Evolutionary conservation across 805 yeast genomes (phyloP).

Genomic region (Yamadazyma akitaensis): DNA sequence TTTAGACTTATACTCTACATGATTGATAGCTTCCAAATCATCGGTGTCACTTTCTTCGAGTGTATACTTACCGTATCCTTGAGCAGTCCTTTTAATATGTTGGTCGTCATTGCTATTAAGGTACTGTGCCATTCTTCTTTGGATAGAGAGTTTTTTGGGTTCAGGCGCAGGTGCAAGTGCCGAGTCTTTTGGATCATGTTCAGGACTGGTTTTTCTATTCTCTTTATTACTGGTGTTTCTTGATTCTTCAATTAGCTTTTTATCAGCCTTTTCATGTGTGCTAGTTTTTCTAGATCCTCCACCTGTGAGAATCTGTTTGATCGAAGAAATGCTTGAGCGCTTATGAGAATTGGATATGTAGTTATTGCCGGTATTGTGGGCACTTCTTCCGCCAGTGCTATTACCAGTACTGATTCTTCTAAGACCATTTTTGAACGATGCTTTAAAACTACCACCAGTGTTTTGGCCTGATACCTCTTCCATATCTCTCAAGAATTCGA

Average conservation of each 20-base stretch:
- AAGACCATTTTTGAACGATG: slow-evolving; percentile 27
- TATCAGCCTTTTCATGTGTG: slow-evolving; percentile 4
- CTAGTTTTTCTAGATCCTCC: slow-evolving; percentile 17
- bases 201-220: not conserved
- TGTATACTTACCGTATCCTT: slow-evolving; percentile 79
- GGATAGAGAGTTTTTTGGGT: slow-evolving; percentile 40
- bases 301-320: slow-evolving; percentile 30
- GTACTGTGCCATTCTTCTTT: slow-evolving; percentile 52
- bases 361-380: slow-evolving; percentile 18
- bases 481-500: slow-evolving; percentile 34
- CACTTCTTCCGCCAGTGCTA: slow-evolving; percentile 14
- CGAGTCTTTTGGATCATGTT: not conserved
- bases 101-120: slow-evolving; percentile 39
- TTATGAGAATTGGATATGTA: slow-evolving; percentile 10
- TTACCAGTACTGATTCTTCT: slow-evolving; percentile 42
- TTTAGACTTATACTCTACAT: slow-evolving; percentile 6
- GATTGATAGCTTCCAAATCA: slow-evolving; percentile 32
- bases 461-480: slow-evolving; percentile 25
- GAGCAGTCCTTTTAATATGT: slow-evolving; percentile 59
- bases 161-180: not conserved
- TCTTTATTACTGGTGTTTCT: not conserved
- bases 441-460: slow-evolving; percentile 41
- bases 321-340: slow-evolving; percentile 28
- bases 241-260: not conserved
- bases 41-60: slow-evolving; percentile 34